Evolutionary conservation across 805 yeast genomes (phyloP), one percentile per base, ranked within the genome.

Genomic region (Teunomyces cretensis): DNA sequence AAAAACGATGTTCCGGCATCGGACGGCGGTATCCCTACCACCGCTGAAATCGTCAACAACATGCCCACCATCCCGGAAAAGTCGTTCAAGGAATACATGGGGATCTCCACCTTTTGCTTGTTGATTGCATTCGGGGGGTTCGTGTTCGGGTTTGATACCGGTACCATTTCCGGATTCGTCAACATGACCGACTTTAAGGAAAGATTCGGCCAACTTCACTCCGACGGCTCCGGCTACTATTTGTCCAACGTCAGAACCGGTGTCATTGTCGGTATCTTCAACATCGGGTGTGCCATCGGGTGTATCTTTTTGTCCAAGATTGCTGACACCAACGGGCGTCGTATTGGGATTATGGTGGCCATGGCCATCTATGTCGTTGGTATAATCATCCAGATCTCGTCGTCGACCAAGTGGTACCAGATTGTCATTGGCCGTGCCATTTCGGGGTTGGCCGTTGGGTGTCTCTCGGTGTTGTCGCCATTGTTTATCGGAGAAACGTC

Each of bases 111-210:
- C 9, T 65, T 69, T 46, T 81, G 88, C 64, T 54, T 73, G n/a
- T 55, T 79, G 43, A 79, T 84, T 52, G 86, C 88, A 27, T 84
- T 84, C 51, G 89, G 88, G 68, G 91, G 90, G 39, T 84, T 80
- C 60, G 83, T 84, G 37, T 84, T 82, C 57, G 90, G 90, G 48
- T 84, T 84, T 76, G 90, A 84, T 70, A 84, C 88, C 42, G 90
- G 89, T 70, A 83, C 89, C 51, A 79, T 83, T 63, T 81, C 86
- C 33, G 88, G 88, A 53, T 80, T 84, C 56, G 80, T 83, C 41
- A 79, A 79, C 60, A 79, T 83, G 82, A 55, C 70, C n/a, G 80
- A 81, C 50, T 84, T 77, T 63, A 58, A 66, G 42, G 45, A 52
- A 14, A 68, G 83, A 55, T 82, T 47, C 52, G 88, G 86, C 58